Conservation (phyloP, 306 rosid genomes). For the Chamaecrista fasciculata region DNA sequence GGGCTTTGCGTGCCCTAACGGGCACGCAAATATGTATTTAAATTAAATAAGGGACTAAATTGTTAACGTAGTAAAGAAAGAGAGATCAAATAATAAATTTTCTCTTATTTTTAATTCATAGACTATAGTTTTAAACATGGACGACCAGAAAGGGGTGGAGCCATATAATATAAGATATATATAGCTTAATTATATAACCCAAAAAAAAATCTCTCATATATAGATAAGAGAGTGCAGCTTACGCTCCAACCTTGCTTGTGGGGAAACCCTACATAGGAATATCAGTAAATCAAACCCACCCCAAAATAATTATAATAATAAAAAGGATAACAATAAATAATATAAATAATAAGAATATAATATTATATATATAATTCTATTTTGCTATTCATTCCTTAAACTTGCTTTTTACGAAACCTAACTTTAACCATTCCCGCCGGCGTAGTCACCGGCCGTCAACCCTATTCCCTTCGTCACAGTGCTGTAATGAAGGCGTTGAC, state of each 20-base stretch:
- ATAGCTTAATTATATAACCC: too few species aligned
- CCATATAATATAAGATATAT: too few species aligned
- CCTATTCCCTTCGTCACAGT: constrained; percentile 38
- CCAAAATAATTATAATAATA: background rate
- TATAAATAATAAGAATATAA: constrained; percentile 17
- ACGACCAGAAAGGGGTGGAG: too few species aligned
- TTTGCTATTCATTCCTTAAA: constrained; percentile 47
- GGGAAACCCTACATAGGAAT: constrained; percentile 24
- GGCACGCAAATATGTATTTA: too few species aligned
- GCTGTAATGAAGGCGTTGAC: constrained; percentile 52
- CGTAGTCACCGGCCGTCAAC: constrained; percentile 99
- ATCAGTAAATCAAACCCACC: background rate
- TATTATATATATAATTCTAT: too few species aligned
- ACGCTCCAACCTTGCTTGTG: constrained; percentile 45
- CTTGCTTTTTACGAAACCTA: constrained; percentile 70
- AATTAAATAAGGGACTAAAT: too few species aligned
- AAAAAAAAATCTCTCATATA: too few species aligned
- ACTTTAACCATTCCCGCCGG: constrained; percentile 83
- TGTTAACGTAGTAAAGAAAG: too few species aligned
- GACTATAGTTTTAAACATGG: too few species aligned
- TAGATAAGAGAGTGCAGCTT: constrained; percentile 38
- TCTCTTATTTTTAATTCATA: too few species aligned
- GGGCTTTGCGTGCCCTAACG: too few species aligned
- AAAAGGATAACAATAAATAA: constrained; percentile 16
- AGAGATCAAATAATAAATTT: too few species aligned